phyloP scores from a whole-genome alignment of 495 filamentous ascomycete genomes.

The Cercophora scortea region DNA sequence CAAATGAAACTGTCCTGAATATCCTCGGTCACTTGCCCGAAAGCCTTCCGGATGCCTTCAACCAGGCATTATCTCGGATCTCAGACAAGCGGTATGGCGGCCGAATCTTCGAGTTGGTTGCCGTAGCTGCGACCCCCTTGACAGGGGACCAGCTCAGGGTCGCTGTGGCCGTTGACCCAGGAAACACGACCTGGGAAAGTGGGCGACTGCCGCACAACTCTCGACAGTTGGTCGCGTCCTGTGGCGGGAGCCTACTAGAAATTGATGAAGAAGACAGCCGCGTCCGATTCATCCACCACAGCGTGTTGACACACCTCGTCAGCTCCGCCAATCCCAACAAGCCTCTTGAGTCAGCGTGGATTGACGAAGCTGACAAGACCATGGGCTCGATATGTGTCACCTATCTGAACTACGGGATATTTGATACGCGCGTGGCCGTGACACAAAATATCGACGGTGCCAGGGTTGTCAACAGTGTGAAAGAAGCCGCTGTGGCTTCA shows the following conservation, averaged over 20 bases:
- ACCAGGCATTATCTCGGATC: background rate
- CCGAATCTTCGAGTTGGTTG: background rate
- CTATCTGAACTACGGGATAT: background rate
- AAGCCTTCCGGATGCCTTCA: background rate
- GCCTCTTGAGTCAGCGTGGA: background rate
- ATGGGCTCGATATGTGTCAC: background rate
- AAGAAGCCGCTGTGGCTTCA: background rate
- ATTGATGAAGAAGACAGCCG: background rate
- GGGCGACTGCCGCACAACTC: background rate
- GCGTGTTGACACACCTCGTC: background rate
- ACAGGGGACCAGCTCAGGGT: background rate
- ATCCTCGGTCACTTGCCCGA: background rate
- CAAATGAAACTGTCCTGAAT: background rate
- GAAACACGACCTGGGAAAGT: fast-evolving
- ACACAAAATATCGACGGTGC: background rate
- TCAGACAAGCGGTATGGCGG: background rate
- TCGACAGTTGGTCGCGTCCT: background rate
- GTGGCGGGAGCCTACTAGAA: background rate
- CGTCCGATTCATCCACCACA: conserved; percentile 4
- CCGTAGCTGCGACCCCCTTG: background rate
- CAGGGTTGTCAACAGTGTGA: background rate
- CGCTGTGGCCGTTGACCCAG: background rate
- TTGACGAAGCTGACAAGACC: background rate
- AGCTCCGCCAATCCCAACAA: background rate
- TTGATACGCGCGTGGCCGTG: background rate